Evolutionary conservation across 2,329 filamentous ascomycete genomes (phyloP).

Genomic region (Gremmenia infestans): DNA sequence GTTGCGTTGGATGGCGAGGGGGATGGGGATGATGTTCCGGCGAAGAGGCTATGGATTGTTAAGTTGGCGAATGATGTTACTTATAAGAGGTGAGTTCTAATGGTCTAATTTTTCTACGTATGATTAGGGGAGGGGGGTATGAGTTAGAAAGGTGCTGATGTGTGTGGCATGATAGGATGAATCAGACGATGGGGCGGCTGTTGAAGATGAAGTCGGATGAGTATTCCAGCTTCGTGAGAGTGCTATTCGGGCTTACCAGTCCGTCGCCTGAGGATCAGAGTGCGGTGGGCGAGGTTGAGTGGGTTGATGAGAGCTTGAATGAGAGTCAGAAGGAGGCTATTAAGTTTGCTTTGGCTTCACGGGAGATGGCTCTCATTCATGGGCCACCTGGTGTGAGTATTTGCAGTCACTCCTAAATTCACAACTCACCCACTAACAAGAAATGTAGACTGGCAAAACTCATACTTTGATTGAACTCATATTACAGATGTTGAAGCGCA

Average conservation of each 20-base stretch:
- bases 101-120: background rate
- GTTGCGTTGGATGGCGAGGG: slow-evolving; percentile 67
- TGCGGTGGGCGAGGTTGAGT: slow-evolving; percentile 48
- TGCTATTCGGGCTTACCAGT: slow-evolving; percentile 55
- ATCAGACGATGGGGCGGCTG: slow-evolving; percentile 54
- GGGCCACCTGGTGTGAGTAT: slow-evolving; percentile 73
- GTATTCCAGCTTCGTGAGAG: slow-evolving; percentile 55
- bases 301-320: slow-evolving; percentile 59
- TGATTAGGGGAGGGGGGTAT: background rate
- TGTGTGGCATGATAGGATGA: slow-evolving; percentile 48
- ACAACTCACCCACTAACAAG: slow-evolving; percentile 1
- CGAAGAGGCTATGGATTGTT: slow-evolving; percentile 53
- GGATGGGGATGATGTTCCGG: slow-evolving; percentile 41
- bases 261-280: slow-evolving; percentile 40
- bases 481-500: slow-evolving; percentile 73
- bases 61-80: slow-evolving; percentile 67
- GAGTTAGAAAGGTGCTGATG: background rate
- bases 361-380: slow-evolving; percentile 84
- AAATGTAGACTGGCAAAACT: slow-evolving; percentile 76
- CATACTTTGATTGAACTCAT: slow-evolving; percentile 95
- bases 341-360: slow-evolving; percentile 76
- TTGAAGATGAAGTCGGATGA: slow-evolving; percentile 52
- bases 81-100: slow-evolving; percentile 38
- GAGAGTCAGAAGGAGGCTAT: slow-evolving; percentile 65
- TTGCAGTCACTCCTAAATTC: background rate